Evolutionary conservation across 192 early-diverging fungal genomes (phyloP).

Genomic region (Chytriomyces sp.): DNA sequence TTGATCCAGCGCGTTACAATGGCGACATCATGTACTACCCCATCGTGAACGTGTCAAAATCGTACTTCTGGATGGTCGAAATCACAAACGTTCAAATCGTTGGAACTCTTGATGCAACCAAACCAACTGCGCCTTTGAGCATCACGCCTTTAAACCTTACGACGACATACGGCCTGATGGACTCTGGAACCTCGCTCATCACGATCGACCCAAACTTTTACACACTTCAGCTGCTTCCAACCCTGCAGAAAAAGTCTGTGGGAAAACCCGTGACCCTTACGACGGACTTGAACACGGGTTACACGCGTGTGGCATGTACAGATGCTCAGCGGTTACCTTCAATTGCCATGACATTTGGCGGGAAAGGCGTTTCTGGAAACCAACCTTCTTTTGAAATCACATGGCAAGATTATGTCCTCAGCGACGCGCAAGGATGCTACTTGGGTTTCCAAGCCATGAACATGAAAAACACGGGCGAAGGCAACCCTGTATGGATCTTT

Average conservation of each 20-base stretch:
- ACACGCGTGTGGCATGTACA: background rate
- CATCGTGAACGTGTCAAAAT: background rate
- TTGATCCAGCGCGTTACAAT: background rate
- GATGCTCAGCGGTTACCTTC: background rate
- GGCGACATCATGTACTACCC: conserved; percentile 1
- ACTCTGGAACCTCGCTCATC: conserved; percentile 24
- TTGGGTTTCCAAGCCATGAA: conserved; percentile 4
- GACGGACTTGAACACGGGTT: background rate
- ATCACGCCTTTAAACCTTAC: background rate
- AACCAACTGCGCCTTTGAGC: background rate
- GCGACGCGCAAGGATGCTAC: conserved; percentile 3
- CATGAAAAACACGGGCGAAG: background rate
- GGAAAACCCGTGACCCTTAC: background rate
- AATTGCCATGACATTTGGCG: conserved; percentile 9
- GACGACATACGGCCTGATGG: conserved; percentile 9
- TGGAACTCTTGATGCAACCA: background rate
- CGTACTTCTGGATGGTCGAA: background rate
- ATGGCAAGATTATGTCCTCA: conserved; percentile 8
- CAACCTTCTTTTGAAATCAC: conserved; percentile 18
- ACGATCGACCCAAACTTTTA: conserved; percentile 15
- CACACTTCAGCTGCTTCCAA: conserved; percentile 9
- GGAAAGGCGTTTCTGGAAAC: background rate
- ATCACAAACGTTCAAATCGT: background rate
- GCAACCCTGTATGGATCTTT: conserved; percentile 41
- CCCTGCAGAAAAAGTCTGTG: background rate